phyloP scores from a whole-genome alignment of 495 filamentous ascomycete genomes.

The Trichodelitschia bisporula region DNA sequence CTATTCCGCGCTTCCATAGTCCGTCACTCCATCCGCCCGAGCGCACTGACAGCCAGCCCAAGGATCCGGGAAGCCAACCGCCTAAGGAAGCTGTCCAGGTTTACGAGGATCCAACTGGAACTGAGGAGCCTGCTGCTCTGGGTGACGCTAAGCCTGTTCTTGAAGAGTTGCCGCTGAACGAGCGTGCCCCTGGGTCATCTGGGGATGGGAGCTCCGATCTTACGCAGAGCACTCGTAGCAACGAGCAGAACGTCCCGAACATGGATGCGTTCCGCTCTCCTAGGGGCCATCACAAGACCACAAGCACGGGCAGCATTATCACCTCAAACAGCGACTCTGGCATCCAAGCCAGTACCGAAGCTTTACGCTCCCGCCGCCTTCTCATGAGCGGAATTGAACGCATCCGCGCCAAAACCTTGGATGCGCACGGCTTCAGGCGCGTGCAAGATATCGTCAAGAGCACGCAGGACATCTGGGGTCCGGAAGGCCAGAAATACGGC shows the following conservation, averaged over 20 bases:
- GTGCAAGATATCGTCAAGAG: conserved; percentile 51
- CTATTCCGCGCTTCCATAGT: too few species aligned
- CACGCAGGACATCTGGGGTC: conserved; percentile 29
- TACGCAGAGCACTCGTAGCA: conserved; percentile 4
- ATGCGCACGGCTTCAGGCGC: conserved; percentile 74
- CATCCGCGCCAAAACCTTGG: conserved; percentile 43
- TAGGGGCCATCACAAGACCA: conserved; percentile 8
- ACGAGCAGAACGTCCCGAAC: conserved; percentile 4
- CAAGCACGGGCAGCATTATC: conserved; percentile 2
- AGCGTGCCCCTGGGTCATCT: conserved; percentile 12
- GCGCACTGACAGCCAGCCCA: neutral
- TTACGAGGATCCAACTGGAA: conserved; percentile 17
- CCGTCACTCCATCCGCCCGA: neutral
- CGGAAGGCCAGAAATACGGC: conserved; percentile 33
- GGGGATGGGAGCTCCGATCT: conserved; percentile 8
- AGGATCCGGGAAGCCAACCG: neutral
- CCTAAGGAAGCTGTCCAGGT: conserved; percentile 15
- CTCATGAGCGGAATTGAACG: conserved; percentile 56
- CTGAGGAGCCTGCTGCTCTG: conserved; percentile 5
- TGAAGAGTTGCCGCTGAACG: conserved; percentile 18
- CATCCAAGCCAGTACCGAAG: conserved; percentile 22
- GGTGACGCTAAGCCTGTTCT: conserved; percentile 12
- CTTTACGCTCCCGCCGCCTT: conserved; percentile 22
- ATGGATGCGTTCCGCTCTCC: neutral
- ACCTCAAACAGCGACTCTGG: neutral